Base-by-base conservation (phyloP, 75 land plant genomes). In the Picea glauca region DNA sequence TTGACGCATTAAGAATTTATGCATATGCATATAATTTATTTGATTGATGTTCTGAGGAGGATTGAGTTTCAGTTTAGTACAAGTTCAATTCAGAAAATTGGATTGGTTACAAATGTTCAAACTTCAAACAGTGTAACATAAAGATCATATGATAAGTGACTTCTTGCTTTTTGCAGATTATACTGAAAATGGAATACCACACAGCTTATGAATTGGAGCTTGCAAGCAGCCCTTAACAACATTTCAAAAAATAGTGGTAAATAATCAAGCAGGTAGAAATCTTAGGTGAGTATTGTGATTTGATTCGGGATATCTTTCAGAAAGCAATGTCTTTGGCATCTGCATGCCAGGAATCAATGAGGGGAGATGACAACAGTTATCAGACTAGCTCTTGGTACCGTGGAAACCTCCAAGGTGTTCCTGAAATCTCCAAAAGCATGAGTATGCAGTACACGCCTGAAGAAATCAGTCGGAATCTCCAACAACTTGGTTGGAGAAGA, bases 381-480 rank as follows among this genome's bases (percentile, higher is more conserved):
- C 40, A 20, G 26, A 70, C 26, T 70, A 43, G n/a, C 54, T n/a
- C 50, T 70, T n/a, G 12, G 23, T 40, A 43, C 11, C 20, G 12
- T 40, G 50, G 50, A 70, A 70, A 46, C 23, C 40, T 70, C 74
- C 23, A 56, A 70, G 74, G 20, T 70, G 54, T 46, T 70, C 74
- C 74, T 20, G 74, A 62, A 63, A 58, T 17, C 64, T 31, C 63
- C 14, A 58, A 23, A 32, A 81, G 56, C 54, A 81, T 79, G 72
- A 78, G 72, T 54, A 65, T 81, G 67, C 81, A 76, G 59, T 81
- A 65, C 58, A 62, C 59, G 38, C 60, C 80, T 40, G 72, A 72
- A 54, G 79, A 60, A 35, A 81, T 78, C 32, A 59, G 72, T 80
- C 82, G 78, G 72, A 62, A 66, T 62, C 62, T 80, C 54, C 62